Evolutionary conservation across 2,329 filamentous ascomycete species (phyloP), one percentile per base, ranked within the genome.

Genomic region (Colletotrichum viniferum): DNA sequence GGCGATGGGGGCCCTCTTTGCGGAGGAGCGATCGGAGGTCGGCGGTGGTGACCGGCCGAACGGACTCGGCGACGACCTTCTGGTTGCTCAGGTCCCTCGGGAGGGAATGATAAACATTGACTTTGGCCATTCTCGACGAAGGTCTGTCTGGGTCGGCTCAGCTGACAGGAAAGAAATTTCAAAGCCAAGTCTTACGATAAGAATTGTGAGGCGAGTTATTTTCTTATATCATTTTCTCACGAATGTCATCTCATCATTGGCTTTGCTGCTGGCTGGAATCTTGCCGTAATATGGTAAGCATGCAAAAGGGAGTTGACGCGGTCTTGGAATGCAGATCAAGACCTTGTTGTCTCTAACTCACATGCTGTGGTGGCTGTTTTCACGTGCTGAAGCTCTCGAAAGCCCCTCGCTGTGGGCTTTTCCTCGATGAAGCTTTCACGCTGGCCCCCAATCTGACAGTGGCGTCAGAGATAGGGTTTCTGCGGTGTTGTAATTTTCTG

Each of bases 91-190:
- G 56, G 36, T 69, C 67, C 67, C 28, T 69, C 16, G 67, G 67
- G 28, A 69, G 67, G 67, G 67, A 69, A 58, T 69, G 67, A 14
- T 69, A 69, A 18, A 69, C 67, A 36, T 62, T 69, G 67, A 69
- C 67, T 32, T 30, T 18, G 2, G 67, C 24, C 67, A 69, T 69
- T n/a, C 12, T 60, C 14, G 16, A 52, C 4, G 18, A n/a, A 8
- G n/a, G 21, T 24, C 16, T 16, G 21, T 21, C 16, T 16, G n/a
- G 18, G 36, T 32, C 32, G 18, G 13, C n/a, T 61, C n/a, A 48
- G 16, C 58, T 32, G 21, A 21, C 62, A 52, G 4, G n/a, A 65
- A 32, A 26, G n/a, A 8, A 16, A 24, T 8, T 24, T 43, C n/a
- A 7, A 63, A 34, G 34, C 61, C 61, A 63, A 28, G 21, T 26